Conservation (phyloP, 164 flowering plant species). For the Euptelea pleiosperma region DNA sequence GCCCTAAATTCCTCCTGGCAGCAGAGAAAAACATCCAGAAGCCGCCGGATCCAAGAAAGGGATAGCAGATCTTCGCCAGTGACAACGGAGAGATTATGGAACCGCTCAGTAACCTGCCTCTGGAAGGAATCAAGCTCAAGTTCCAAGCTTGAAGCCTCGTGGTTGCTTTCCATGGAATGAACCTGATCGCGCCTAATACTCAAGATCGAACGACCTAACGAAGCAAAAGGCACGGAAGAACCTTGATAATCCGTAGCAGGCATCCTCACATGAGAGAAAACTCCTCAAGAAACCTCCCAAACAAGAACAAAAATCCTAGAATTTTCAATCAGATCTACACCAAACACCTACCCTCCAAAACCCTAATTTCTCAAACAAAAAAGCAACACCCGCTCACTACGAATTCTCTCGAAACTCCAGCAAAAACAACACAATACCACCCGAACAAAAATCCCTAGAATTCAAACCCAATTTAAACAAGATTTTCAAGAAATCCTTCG, state of each 20-base stretch:
- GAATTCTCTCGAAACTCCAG: not conserved
- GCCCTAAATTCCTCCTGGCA: constrained; percentile 79
- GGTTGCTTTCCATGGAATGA: constrained; percentile 53
- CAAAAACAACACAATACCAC: no score
- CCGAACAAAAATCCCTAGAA: not conserved
- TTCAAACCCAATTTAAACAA: not conserved
- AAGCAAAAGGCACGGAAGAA: constrained; percentile 35
- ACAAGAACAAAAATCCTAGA: not conserved
- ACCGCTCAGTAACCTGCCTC: constrained; percentile 50
- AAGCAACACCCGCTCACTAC: not conserved
- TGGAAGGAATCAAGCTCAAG: constrained; percentile 69
- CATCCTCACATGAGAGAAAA: constrained; percentile 44
- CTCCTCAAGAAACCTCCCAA: no score
- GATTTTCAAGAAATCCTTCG: no score
- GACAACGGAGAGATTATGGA: constrained; percentile 38
- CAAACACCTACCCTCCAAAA: not conserved
- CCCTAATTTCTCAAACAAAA: constrained; percentile 2
- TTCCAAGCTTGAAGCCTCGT: constrained; percentile 31
- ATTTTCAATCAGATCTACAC: not conserved
- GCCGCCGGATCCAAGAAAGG: constrained; percentile 60
- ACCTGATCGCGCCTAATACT: constrained; percentile 68
- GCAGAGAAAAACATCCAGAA: constrained; percentile 62
- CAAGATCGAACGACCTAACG: constrained; percentile 56
- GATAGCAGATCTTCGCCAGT: constrained; percentile 56
- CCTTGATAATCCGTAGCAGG: constrained; percentile 72